Evolutionary conservation across 148 eudicot species (phyloP).

Genomic region (Silene conica): DNA sequence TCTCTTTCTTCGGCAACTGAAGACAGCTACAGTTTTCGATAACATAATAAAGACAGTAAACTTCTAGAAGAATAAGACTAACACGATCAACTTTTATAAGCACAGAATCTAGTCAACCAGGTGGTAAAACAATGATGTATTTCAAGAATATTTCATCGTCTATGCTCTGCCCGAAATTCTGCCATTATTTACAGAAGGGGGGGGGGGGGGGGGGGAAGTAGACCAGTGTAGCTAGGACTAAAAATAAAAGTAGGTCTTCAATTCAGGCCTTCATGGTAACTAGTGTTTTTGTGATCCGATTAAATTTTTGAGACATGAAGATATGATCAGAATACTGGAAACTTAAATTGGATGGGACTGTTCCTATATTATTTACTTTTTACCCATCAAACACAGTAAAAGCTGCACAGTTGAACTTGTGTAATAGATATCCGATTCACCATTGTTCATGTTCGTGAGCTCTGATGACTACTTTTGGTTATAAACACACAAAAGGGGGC

Average conservation of each 20-base stretch:
- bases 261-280: neutral
- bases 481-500: neutral
- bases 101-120: neutral
- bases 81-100: neutral
- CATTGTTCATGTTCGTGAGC: neutral
- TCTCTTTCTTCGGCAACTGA: slow-evolving; percentile 73
- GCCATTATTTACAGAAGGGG: no score
- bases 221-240: neutral
- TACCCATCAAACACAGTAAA: neutral
- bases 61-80: neutral
- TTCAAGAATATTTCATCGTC: neutral
- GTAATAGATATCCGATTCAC: neutral
- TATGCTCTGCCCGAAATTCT: neutral
- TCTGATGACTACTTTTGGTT: neutral
- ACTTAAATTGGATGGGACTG: neutral
- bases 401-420: neutral
- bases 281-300: neutral
- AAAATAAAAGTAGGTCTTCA: neutral
- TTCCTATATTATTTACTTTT: neutral
- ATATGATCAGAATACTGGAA: neutral
- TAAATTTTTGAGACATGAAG: neutral
- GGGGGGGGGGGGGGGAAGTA: no score
- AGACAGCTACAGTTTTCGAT: slow-evolving; percentile 47
- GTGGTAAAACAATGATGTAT: neutral
- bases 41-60: neutral